These are phyloP conservation scores for Coriaria nepalensis DNA, from an alignment of 306 rosid genomes.

Conservation along the genomic window DNA sequence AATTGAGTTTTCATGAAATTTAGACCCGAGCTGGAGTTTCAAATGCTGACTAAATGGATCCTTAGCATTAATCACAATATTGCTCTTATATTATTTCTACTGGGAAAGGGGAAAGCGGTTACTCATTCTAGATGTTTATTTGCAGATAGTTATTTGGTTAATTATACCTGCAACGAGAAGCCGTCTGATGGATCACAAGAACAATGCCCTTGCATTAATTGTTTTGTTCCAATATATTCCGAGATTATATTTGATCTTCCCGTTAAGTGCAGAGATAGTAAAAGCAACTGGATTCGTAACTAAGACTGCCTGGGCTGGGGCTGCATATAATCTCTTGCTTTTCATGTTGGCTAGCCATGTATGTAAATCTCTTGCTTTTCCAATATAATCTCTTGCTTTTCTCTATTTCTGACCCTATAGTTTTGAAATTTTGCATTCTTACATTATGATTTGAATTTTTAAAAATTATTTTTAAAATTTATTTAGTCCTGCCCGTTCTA, in stretches of 20 bases:
- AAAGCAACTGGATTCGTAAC: conserved; percentile 97
- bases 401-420: neutral
- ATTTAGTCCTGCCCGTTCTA: too few species aligned
- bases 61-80: too few species aligned
- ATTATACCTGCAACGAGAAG: conserved; percentile 80
- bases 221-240: conserved; percentile 92
- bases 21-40: too few species aligned
- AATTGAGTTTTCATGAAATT: too few species aligned
- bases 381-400: neutral
- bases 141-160: conserved; percentile 91
- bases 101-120: too few species aligned
- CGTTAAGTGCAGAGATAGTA: conserved; percentile 70
- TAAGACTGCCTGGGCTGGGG: conserved; percentile 99
- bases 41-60: too few species aligned
- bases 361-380: conserved; percentile 20
- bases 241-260: conserved; percentile 88
- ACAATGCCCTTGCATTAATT: conserved; percentile 92
- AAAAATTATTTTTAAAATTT: too few species aligned
- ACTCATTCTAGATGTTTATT: conserved; percentile 16
- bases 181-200: conserved; percentile 52
- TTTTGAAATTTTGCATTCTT: neutral
- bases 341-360: conserved; percentile 99
- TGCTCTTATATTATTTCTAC: too few species aligned
- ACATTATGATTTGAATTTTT: too few species aligned
- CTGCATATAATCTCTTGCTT: conserved; percentile 84